Percentiles rank a stretch among this genome's conserved stretches.
Conservation (phyloP, 257 asterid genomes). For the Haberlea rhodopensis region DNA sequence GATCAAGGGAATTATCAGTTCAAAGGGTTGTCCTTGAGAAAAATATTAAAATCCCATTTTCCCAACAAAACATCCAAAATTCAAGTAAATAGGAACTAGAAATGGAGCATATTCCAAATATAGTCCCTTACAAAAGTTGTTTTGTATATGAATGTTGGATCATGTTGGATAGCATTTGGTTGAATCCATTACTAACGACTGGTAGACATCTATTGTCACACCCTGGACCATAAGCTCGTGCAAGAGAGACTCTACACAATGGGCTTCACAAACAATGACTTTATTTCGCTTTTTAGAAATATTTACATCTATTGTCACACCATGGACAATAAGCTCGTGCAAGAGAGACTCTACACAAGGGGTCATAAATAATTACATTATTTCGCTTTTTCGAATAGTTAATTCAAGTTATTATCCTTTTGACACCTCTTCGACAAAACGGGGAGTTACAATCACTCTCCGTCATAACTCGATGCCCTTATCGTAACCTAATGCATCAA, state of each 20-base stretch:
- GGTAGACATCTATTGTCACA: not conserved
- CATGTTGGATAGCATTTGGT: not conserved
- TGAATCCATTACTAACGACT: not conserved
- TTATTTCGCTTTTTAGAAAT: not conserved
- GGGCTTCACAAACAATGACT: no score
- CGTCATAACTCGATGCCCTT: not conserved
- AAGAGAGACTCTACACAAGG: no score
- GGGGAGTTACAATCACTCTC: not conserved
- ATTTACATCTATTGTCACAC: no score
- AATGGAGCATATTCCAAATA: no score
- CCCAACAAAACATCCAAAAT: not conserved
- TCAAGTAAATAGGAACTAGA: not conserved
- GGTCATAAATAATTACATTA: no score
- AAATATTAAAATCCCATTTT: constrained; percentile 1
- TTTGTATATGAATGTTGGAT: not conserved
- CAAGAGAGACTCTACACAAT: not conserved
- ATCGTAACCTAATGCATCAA: not conserved
- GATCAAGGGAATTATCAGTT: not conserved
- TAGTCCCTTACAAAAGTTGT: not conserved
- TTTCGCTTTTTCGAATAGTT: no score
- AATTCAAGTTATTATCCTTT: not conserved
- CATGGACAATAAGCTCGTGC: no score
- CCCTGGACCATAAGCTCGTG: not conserved
- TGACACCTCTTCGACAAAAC: not conserved
- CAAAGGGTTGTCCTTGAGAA: not conserved